Base-by-base conservation (phyloP, 345 rosid genomes). In the Lepidium aucheri region DNA sequence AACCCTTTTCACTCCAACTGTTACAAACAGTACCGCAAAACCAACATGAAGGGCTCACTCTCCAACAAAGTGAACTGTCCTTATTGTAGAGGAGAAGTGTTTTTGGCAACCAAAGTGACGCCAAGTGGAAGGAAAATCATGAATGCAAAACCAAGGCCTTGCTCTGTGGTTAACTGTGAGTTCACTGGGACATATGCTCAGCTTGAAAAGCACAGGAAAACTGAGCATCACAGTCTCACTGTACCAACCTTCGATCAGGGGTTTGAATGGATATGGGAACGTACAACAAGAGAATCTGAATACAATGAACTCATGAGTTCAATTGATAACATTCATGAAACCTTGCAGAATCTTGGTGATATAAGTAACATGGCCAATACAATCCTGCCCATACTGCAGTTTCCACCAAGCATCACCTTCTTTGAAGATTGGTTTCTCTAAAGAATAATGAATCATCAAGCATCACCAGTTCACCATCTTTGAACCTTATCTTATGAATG, bases 1-100 rank as follows among this genome's bases (percentile, higher is more conserved):
- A 89, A 96, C 72, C 77, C 75, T 60, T 87, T 91, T 3, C 91
- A 84, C 70, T 92, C 98, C 18, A 89, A 92, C 61, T 92, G 97
- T 75, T 94, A 82, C 46, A 94, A 86, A 53, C 90, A 81, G 69
- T 92, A 81, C 81, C 78, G 80, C 68, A 82, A 75, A 34, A 89
- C 83, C 15, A 82, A 79, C 57, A 68, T 78, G 9, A 89, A 81
- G 74, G 79, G 55, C 8, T 69, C 49, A 18, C 61, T 75, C 30
- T 57, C 80, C 39, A 60, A 69, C 54, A 76, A 80, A 72, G 79
- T 87, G 35, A 76, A 77, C 0, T 92, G 98, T 63, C 98, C 98
- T 8, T 85, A 84, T 36, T 92, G 96, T 68, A 78, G 95, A 68
- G 98, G 98, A 50, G 84, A 83, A 78, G 86, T 87, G 46, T 81